Conservation (phyloP, 2,329 filamentous ascomycete genomes). For the Fusarium pilosicola region DNA sequence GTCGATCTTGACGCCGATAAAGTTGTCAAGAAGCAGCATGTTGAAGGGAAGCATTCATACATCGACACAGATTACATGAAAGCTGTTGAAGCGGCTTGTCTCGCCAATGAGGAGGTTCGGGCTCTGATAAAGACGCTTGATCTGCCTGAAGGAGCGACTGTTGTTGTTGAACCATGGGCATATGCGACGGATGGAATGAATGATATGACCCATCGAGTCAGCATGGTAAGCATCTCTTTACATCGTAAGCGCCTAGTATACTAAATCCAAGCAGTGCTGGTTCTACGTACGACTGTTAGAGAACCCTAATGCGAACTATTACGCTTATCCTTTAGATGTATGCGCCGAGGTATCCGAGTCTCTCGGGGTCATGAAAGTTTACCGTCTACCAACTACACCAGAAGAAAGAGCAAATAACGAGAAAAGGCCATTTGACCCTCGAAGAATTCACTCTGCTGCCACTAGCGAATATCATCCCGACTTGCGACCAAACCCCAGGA, state of each 20-base stretch:
- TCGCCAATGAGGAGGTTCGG: conserved; percentile 55
- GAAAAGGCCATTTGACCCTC: conserved; percentile 52
- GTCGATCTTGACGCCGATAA: conserved; percentile 43
- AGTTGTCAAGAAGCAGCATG: conserved; percentile 44
- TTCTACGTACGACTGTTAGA: conserved; percentile 47
- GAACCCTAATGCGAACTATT: conserved; percentile 62
- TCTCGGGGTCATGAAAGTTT: conserved; percentile 58
- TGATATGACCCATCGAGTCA: conserved; percentile 58
- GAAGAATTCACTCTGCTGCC: conserved; percentile 50
- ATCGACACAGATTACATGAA: conserved; percentile 61
- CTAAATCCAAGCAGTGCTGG: conserved; percentile 32
- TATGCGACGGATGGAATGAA: conserved; percentile 65
- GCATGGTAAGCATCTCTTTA: conserved; percentile 53
- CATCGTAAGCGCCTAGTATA: fast-evolving
- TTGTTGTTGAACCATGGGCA: conserved; percentile 65
- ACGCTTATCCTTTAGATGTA: conserved; percentile 64
- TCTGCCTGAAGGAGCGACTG: conserved; percentile 55
- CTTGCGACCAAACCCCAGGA: conserved; percentile 37
- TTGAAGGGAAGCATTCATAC: conserved; percentile 57
- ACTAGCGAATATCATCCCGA: conserved; percentile 57
- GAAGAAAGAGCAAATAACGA: conserved; percentile 48
- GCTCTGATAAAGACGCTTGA: conserved; percentile 54
- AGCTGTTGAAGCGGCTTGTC: conserved; percentile 58
- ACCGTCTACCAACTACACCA: conserved; percentile 52
- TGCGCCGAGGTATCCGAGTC: conserved; percentile 60